Conservation (phyloP, 208 protist species). For the Kentomonas sorsogonicus region DNA sequence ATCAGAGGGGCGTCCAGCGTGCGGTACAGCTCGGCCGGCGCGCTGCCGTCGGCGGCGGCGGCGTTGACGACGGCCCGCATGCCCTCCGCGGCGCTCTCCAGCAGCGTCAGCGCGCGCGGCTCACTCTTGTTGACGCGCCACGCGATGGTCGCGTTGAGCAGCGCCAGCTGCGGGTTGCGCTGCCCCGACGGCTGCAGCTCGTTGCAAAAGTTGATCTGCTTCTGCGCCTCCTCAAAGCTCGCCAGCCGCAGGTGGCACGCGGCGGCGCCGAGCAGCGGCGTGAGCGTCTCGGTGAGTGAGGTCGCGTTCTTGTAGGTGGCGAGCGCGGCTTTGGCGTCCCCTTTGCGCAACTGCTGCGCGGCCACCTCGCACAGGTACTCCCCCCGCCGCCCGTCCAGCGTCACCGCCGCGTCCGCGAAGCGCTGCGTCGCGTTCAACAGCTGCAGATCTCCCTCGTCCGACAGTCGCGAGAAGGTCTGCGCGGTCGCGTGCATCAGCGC, state of each 20-base stretch:
- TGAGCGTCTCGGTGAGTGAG: conserved; percentile 66
- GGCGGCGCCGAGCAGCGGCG: conserved; percentile 69
- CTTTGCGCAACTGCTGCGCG: conserved; percentile 67
- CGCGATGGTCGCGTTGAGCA: conserved; percentile 74
- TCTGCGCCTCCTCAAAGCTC: conserved; percentile 70
- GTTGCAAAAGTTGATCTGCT: conserved; percentile 85
- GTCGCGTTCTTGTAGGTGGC: conserved; percentile 71
- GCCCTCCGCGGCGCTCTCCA: conserved; percentile 80
- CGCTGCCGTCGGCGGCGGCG: conserved; percentile 14
- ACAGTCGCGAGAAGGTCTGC: conserved; percentile 68
- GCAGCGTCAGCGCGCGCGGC: conserved; percentile 37
- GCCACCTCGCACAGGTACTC: conserved; percentile 83
- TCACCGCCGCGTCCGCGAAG: conserved; percentile 62
- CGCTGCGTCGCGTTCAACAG: conserved; percentile 42
- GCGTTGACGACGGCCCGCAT: conserved; percentile 47
- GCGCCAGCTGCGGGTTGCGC: conserved; percentile 70
- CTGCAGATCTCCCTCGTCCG: conserved; percentile 26
- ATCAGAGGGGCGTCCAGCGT: conserved; percentile 84
- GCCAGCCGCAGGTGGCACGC: conserved; percentile 57
- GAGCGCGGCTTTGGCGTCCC: conserved; percentile 67
- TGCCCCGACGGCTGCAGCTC: conserved; percentile 76
- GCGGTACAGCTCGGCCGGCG: not conserved
- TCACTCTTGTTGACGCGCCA: conserved; percentile 69
- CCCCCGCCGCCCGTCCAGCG: conserved; percentile 47
- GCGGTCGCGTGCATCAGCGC: conserved; percentile 59